A percentile compares a stretch with the other conserved stretches of the same genome.
Conservation (phyloP, 441 rosid genomes). For the Aquilaria agallochum region DNA sequence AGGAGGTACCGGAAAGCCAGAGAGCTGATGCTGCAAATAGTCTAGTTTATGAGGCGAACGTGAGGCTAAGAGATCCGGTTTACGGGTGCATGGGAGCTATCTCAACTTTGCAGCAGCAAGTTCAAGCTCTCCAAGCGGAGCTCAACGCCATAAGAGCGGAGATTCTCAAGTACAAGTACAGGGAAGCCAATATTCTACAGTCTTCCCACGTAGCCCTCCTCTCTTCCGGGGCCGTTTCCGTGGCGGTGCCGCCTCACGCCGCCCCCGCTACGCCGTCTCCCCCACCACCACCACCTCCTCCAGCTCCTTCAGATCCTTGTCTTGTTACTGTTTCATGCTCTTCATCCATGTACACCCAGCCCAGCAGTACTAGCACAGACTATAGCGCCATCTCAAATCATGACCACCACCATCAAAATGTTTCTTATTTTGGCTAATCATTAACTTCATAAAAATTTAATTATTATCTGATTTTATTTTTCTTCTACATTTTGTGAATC, state of each 20-base stretch:
- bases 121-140: slow-evolving; percentile 62
- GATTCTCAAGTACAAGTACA: slow-evolving; percentile 55
- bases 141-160: slow-evolving; percentile 55
- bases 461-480: slow-evolving; percentile 28
- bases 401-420: slow-evolving; percentile 29
- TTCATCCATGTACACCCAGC: slow-evolving; percentile 57
- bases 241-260: slow-evolving; percentile 37
- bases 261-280: slow-evolving; percentile 25
- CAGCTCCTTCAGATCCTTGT: slow-evolving; percentile 34
- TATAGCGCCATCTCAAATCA: slow-evolving; percentile 51
- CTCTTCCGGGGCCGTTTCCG: slow-evolving; percentile 51
- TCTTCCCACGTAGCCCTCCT: slow-evolving; percentile 47
- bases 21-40: slow-evolving; percentile 69
- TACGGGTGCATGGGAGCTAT: slow-evolving; percentile 82
- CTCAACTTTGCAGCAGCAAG: slow-evolving; percentile 61
- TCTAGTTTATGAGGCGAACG: slow-evolving; percentile 73
- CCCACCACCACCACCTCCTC: slow-evolving; percentile 26
- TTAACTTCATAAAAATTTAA: slow-evolving; percentile 14
- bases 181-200: slow-evolving; percentile 42
- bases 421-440: slow-evolving; percentile 66
- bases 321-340: slow-evolving; percentile 34
- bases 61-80: slow-evolving; percentile 75
- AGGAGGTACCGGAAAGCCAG: slow-evolving; percentile 90
- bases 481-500: slow-evolving; percentile 22
- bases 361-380: slow-evolving; percentile 30